These are phyloP conservation scores for Amphibolis antarctica DNA, from an alignment of 106 monocot genomes.

Conservation along the genomic window DNA sequence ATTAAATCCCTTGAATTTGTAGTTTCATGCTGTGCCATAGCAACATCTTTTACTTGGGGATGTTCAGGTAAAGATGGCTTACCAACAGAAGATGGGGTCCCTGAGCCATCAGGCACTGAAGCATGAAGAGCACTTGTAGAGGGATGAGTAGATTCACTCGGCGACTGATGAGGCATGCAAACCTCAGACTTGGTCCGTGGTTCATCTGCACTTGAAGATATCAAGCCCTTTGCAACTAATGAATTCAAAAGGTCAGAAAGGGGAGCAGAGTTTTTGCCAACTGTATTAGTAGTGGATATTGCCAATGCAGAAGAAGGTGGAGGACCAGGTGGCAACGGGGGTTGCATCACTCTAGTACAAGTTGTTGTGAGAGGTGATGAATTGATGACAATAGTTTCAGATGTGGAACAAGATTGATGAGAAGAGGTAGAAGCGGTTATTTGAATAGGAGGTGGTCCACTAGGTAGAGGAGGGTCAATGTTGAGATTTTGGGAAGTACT, in stretches of 20 bases:
- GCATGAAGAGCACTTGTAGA: not conserved
- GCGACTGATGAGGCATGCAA: conserved; percentile 3
- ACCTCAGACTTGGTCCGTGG: not conserved
- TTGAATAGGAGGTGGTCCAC: conserved; percentile 52
- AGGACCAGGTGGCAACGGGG: conserved; percentile 70
- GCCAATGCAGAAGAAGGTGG: conserved; percentile 37
- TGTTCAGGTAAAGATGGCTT: conserved; percentile 8
- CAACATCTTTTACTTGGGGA: conserved; percentile 2
- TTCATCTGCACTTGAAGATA: conserved; percentile 39
- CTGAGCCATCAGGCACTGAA: conserved; percentile 1
- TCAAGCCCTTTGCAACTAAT: conserved; percentile 82
- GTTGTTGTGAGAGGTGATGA: not conserved
- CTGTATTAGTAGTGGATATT: conserved; percentile 5
- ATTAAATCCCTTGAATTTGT: conserved; percentile 20
- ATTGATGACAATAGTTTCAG: not conserved
- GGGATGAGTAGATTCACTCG: conserved; percentile 6
- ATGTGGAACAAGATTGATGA: conserved; percentile 6
- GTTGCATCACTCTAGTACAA: conserved; percentile 12
- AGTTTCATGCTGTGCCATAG: not conserved
- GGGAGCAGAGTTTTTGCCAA: conserved; percentile 22
- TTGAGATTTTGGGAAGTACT: conserved; percentile 17
- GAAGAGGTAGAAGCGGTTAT: conserved; percentile 13
- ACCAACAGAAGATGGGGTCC: conserved; percentile 2
- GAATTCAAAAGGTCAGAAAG: conserved; percentile 74
- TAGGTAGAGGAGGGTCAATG: conserved; percentile 57